Conservation (phyloP, 192 early-diverging fungal species). For the Coemansia aciculifera region DNA sequence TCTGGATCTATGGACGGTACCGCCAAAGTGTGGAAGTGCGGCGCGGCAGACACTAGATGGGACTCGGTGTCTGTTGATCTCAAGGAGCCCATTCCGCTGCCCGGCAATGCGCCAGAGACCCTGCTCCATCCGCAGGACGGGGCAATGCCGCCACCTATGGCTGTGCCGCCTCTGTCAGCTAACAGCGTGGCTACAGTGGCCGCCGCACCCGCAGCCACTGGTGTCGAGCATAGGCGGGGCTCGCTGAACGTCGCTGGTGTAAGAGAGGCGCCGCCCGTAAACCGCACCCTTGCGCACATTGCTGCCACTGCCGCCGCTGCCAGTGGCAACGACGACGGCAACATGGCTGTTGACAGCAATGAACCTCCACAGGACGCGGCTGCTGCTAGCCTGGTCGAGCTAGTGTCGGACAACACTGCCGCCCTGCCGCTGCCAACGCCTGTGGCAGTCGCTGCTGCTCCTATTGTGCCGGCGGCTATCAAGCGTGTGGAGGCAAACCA, state of each 20-base stretch:
- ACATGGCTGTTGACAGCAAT: not conserved
- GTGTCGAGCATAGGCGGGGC: not conserved
- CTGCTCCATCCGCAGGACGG: conserved; percentile 12
- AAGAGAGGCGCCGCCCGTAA: not conserved
- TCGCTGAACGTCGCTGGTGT: not conserved
- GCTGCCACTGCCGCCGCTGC: not conserved
- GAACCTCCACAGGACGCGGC: not conserved
- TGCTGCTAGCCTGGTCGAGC: not conserved
- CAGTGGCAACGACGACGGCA: not conserved
- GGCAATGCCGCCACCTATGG: not conserved
- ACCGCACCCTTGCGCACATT: conserved; percentile 1
- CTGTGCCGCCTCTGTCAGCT: not conserved
- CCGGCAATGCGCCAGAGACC: conserved; percentile 12
- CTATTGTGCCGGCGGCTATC: not conserved
- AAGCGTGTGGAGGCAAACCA: conserved; percentile 55
- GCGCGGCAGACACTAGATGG: conserved; percentile 59
- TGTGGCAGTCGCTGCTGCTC: not conserved
- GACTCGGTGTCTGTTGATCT: conserved; percentile 52
- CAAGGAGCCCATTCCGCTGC: conserved; percentile 31
- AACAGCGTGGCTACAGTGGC: not conserved
- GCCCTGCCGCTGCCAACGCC: not conserved
- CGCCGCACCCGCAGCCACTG: not conserved
- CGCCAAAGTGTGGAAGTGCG: conserved; percentile 69
- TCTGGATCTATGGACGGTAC: conserved; percentile 81
- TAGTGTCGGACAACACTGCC: conserved; percentile 19